These are phyloP conservation scores for Xylaria bambusicola DNA, from an alignment of 495 filamentous ascomycete species.

Conservation along the genomic window DNA sequence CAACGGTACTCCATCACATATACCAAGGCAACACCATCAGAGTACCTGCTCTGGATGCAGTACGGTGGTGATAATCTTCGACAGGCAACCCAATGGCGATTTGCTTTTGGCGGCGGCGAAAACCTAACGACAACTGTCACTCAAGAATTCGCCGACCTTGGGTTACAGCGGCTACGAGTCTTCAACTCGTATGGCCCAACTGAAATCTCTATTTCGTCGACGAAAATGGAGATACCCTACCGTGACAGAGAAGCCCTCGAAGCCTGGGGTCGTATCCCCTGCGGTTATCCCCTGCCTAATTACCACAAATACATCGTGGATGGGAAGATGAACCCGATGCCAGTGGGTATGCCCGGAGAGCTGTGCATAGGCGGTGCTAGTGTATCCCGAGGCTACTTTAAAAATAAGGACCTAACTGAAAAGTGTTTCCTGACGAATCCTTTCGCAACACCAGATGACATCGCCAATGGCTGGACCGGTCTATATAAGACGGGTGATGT, in stretches of 20 bases:
- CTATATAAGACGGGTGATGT: constrained; percentile 45
- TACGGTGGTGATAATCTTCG: constrained; percentile 13
- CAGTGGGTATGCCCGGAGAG: constrained; percentile 37
- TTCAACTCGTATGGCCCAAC: constrained; percentile 39
- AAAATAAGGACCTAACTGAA: constrained; percentile 19
- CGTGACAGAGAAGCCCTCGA: neutral
- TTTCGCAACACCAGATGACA: constrained; percentile 47
- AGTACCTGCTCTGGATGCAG: constrained; percentile 26
- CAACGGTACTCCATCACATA: constrained; percentile 24
- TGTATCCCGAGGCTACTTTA: constrained; percentile 39
- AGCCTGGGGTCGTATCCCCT: neutral
- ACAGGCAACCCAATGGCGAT: constrained; percentile 23
- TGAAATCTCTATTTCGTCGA: constrained; percentile 25
- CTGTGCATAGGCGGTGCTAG: constrained; percentile 42
- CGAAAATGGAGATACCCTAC: constrained; percentile 16
- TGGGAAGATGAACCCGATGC: constrained; percentile 39
- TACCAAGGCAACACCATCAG: constrained; percentile 28
- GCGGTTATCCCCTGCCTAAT: constrained; percentile 30
- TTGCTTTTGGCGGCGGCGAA: constrained; percentile 33
- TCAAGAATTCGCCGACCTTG: constrained; percentile 18
- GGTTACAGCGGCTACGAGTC: constrained; percentile 22
- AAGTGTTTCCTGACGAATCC: constrained; percentile 40
- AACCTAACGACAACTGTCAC: constrained; percentile 11
- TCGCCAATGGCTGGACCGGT: constrained; percentile 32
- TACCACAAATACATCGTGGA: constrained; percentile 50